These are phyloP conservation scores for Pistacia atlantica DNA, from an alignment of 345 rosid species.

Conservation along the genomic window DNA sequence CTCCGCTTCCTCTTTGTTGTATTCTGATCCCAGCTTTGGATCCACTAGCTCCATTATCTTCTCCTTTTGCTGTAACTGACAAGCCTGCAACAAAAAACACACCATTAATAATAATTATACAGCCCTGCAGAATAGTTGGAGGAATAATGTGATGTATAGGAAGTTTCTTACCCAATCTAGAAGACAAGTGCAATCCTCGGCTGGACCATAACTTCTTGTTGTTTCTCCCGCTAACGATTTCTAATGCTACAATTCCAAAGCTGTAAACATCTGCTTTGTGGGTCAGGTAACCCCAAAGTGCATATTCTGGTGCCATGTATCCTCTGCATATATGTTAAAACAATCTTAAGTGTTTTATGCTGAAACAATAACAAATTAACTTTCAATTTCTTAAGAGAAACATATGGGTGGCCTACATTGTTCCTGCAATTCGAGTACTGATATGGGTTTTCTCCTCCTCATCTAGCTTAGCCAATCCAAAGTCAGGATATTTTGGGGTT, in stretches of 20 bases:
- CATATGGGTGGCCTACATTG: constrained; percentile 37
- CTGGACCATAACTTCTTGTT: constrained; percentile 19
- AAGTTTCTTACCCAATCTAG: constrained; percentile 38
- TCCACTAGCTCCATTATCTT: constrained; percentile 18
- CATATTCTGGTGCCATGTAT: constrained; percentile 60
- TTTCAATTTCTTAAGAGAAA: background rate
- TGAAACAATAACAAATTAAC: background rate
- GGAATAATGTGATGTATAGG: background rate
- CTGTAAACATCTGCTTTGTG: constrained; percentile 51
- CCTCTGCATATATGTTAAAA: constrained; percentile 32
- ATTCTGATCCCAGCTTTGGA: constrained; percentile 24
- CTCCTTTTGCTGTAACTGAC: constrained; percentile 17
- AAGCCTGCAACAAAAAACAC: constrained; percentile 8
- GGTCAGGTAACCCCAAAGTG: constrained; percentile 42
- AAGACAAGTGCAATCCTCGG: constrained; percentile 25
- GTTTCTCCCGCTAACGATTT: constrained; percentile 41
- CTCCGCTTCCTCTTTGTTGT: constrained; percentile 27
- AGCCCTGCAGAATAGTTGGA: no score
- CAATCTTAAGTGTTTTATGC: background rate
- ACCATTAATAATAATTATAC: no score
- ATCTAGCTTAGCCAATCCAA: constrained; percentile 66
- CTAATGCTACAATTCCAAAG: constrained; percentile 45
- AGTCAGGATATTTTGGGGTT: constrained; percentile 72
- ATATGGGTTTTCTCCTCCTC: constrained; percentile 57
- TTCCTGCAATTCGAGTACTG: constrained; percentile 67